Conservation (phyloP, 2,329 filamentous ascomycete species). For the Aspergillus neotritici region DNA sequence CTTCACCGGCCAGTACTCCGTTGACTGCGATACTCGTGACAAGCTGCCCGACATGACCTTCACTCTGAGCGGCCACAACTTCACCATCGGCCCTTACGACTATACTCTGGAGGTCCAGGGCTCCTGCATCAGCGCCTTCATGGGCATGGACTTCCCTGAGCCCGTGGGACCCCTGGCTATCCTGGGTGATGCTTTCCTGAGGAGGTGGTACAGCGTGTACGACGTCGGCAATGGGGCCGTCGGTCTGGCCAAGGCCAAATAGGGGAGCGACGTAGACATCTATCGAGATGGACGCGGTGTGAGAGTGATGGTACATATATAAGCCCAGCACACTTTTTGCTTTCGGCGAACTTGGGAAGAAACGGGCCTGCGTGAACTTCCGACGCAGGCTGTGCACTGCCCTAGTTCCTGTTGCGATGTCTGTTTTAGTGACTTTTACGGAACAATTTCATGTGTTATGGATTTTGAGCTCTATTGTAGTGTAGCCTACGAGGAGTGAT, state of each 20-base stretch:
- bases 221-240: conserved; percentile 85
- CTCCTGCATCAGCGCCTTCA: conserved; percentile 94
- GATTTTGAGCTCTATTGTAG: too few species aligned
- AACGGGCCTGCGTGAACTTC: conserved; percentile 1
- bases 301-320: conserved; percentile 6
- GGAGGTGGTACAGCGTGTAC: conserved; percentile 77
- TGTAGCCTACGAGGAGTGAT: too few species aligned
- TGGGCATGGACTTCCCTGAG: conserved; percentile 87
- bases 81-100: conserved; percentile 80
- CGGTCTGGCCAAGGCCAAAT: conserved; percentile 80
- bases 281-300: neutral
- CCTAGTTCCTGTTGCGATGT: too few species aligned
- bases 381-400: neutral
- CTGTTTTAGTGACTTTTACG: too few species aligned
- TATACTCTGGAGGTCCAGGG: conserved; percentile 95
- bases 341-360: conserved; percentile 3
- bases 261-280: conserved; percentile 22
- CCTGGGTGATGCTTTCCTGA: conserved; percentile 63
- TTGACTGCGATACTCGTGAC: conserved; percentile 81
- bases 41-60: conserved; percentile 87
- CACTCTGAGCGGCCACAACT: conserved; percentile 84
- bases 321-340: conserved; percentile 2
- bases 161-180: conserved; percentile 90
- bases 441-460: too few species aligned
- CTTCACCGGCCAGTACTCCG: conserved; percentile 91